Evolutionary conservation across 352 stramenopile species (phyloP).

Genomic region (Pythium graminicola): DNA sequence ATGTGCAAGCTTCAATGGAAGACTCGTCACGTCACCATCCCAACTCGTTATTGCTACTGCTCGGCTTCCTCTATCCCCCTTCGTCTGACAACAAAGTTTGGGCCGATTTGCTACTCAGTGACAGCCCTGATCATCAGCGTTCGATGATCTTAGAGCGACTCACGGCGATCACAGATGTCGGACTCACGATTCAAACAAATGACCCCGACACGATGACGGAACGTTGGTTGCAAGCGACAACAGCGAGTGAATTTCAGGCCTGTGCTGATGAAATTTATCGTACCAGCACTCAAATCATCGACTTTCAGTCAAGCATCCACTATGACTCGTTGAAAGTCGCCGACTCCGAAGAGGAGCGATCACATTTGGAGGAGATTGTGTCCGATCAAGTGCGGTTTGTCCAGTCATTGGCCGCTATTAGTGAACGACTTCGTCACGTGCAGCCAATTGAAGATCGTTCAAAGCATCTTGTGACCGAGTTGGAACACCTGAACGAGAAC

Average conservation of each 20-base stretch:
- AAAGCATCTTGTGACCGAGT: conserved; percentile 38
- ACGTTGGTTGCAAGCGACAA: conserved; percentile 51
- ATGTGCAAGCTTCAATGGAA: conserved; percentile 56
- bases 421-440: conserved; percentile 58
- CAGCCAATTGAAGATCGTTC: conserved; percentile 48
- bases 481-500: conserved; percentile 49
- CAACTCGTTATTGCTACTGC: conserved; percentile 51
- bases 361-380: conserved; percentile 50
- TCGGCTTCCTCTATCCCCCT: conserved; percentile 57
- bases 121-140: conserved; percentile 56
- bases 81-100: conserved; percentile 32
- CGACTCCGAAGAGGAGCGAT: conserved; percentile 8
- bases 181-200: conserved; percentile 36
- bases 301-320: conserved; percentile 65
- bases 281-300: conserved; percentile 49
- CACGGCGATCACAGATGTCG: conserved; percentile 26
- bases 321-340: conserved; percentile 54
- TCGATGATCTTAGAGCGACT: conserved; percentile 40
- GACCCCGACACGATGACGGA: conserved; percentile 50
- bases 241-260: conserved; percentile 41
- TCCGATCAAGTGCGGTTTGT: conserved; percentile 73
- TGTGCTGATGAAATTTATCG: conserved; percentile 37
- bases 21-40: conserved; percentile 49
- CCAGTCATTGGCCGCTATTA: conserved; percentile 62
- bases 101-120: conserved; percentile 50